phyloP scores from a whole-genome alignment of 345 rosid species.

The Sisymbrium altissimum region DNA sequence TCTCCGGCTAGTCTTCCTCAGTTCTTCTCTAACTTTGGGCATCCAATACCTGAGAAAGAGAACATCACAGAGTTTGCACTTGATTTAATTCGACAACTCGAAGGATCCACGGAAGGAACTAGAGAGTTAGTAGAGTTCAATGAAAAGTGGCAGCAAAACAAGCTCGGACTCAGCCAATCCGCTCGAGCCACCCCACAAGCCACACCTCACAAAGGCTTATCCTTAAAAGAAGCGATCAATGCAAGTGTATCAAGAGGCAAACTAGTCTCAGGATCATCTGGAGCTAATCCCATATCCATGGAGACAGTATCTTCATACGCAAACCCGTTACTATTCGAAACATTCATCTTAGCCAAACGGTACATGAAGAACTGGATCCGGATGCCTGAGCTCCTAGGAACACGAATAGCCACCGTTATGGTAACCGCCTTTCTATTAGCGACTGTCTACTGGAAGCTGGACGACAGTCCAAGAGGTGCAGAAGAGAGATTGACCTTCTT shows the following conservation, averaged over 20 bases:
- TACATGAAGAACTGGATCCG: slow-evolving; percentile 30
- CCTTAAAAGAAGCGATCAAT: slow-evolving; percentile 20
- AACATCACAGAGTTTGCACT: not conserved
- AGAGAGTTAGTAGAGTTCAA: not conserved
- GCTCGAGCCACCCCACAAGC: not conserved
- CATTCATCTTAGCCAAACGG: slow-evolving; percentile 24
- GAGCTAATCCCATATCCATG: not conserved
- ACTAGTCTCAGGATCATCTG: slow-evolving; percentile 27
- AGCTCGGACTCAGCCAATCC: not conserved
- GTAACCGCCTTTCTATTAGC: slow-evolving; percentile 43
- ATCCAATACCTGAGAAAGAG: not conserved
- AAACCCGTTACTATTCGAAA: slow-evolving; percentile 5
- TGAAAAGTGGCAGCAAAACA: not conserved
- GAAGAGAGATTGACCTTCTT: slow-evolving; percentile 41
- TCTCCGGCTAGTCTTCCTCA: not conserved
- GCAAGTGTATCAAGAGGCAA: slow-evolving; percentile 22
- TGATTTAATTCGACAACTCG: not conserved
- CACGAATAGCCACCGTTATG: slow-evolving; percentile 12
- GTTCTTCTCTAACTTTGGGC: not conserved
- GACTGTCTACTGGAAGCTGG: slow-evolving; percentile 56
- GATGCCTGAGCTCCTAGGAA: slow-evolving; percentile 22
- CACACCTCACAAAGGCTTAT: not conserved
- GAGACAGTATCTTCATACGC: slow-evolving; percentile 30
- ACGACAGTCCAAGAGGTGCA: slow-evolving; percentile 37
- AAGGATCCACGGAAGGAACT: not conserved